A percentile compares a stretch with the other conserved stretches of the same genome.
These are phyloP conservation scores for Fusarium begoniae DNA, from an alignment of 2,329 filamentous ascomycete genomes.

Conservation along the genomic window DNA sequence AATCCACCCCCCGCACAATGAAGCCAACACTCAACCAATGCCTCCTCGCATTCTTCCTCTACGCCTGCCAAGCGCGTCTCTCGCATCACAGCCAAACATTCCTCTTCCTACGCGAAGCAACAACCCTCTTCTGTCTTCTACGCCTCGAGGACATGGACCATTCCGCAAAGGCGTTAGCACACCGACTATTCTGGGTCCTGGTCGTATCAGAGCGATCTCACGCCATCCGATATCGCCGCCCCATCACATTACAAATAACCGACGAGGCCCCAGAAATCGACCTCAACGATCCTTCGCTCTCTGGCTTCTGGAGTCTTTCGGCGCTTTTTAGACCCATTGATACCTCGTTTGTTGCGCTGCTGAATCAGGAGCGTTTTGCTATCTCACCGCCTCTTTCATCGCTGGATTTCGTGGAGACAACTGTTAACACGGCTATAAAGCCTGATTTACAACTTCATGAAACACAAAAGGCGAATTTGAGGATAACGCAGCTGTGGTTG, in stretches of 20 bases:
- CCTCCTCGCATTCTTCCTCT: slow-evolving; percentile 55
- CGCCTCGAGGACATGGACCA: slow-evolving; percentile 42
- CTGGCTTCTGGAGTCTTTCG: slow-evolving; percentile 53
- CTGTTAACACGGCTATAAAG: slow-evolving; percentile 50
- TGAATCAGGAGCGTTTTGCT: slow-evolving; percentile 51
- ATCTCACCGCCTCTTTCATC: slow-evolving; percentile 45
- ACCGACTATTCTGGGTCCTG: slow-evolving; percentile 55
- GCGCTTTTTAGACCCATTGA: slow-evolving; percentile 54
- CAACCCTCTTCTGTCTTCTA: slow-evolving; percentile 51
- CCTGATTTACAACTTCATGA: slow-evolving; percentile 48
- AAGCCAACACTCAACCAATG: slow-evolving; percentile 52
- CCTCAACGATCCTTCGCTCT: slow-evolving; percentile 43
- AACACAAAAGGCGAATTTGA: slow-evolving; percentile 56
- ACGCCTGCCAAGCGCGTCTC: slow-evolving; percentile 54
- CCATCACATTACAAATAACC: slow-evolving; percentile 55
- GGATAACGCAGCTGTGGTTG: slow-evolving; percentile 57
- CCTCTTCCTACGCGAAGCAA: slow-evolving; percentile 54
- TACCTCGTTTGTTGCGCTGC: slow-evolving; percentile 52
- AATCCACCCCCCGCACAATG: slow-evolving; percentile 45
- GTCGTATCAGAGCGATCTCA: slow-evolving; percentile 56
- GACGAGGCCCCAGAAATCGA: slow-evolving; percentile 47
- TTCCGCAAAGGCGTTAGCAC: slow-evolving; percentile 40
- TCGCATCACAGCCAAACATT: slow-evolving; percentile 56
- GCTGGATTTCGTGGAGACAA: slow-evolving; percentile 49
- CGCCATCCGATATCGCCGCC: slow-evolving; percentile 55